A percentile compares a stretch with the other conserved stretches of the same genome.
Evolutionary conservation across 2,329 filamentous ascomycete genomes (phyloP).

Genomic region (Aspergillus luchuensis): DNA sequence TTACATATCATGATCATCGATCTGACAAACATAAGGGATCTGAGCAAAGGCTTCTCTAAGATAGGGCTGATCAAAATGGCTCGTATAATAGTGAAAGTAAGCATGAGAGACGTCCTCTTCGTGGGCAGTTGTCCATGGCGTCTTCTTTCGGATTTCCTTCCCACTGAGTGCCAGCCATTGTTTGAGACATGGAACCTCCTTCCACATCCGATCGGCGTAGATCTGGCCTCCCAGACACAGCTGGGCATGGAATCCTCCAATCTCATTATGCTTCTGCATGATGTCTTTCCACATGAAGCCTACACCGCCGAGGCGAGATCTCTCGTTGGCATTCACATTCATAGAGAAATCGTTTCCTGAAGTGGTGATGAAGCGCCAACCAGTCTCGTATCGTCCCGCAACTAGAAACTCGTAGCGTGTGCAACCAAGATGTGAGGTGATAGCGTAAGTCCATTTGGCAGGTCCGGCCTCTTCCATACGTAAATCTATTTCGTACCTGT

Average conservation of each 20-base stretch:
- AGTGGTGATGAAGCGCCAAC: slow-evolving; percentile 94
- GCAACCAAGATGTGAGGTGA: slow-evolving; percentile 94
- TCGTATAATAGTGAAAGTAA: slow-evolving; percentile 99
- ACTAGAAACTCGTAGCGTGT: slow-evolving; percentile 98
- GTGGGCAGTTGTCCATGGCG: slow-evolving; percentile 88
- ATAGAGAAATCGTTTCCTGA: slow-evolving; percentile 95
- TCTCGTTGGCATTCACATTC: slow-evolving; percentile 81
- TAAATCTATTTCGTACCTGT: slow-evolving; percentile 88
- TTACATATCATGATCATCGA: slow-evolving; percentile 98
- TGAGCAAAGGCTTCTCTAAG: slow-evolving; percentile 94
- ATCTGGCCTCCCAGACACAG: slow-evolving; percentile 92
- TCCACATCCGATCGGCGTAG: slow-evolving; percentile 93
- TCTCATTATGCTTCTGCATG: slow-evolving; percentile 94
- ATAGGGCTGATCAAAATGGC: slow-evolving; percentile 96
- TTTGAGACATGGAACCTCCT: slow-evolving; percentile 87
- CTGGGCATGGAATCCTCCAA: slow-evolving; percentile 92
- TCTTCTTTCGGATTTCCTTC: slow-evolving; percentile 87
- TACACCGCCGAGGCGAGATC: slow-evolving; percentile 80
- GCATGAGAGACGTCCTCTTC: slow-evolving; percentile 95
- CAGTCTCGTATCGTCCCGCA: slow-evolving; percentile 83
- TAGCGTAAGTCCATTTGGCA: slow-evolving; percentile 95
- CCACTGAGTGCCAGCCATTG: slow-evolving; percentile 94
- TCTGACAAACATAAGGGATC: slow-evolving; percentile 88
- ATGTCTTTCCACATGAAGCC: slow-evolving; percentile 99
- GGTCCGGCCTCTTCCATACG: slow-evolving; percentile 78